Base-by-base conservation (phyloP, 2,329 filamentous ascomycete species). In the Diaporthe citri region DNA sequence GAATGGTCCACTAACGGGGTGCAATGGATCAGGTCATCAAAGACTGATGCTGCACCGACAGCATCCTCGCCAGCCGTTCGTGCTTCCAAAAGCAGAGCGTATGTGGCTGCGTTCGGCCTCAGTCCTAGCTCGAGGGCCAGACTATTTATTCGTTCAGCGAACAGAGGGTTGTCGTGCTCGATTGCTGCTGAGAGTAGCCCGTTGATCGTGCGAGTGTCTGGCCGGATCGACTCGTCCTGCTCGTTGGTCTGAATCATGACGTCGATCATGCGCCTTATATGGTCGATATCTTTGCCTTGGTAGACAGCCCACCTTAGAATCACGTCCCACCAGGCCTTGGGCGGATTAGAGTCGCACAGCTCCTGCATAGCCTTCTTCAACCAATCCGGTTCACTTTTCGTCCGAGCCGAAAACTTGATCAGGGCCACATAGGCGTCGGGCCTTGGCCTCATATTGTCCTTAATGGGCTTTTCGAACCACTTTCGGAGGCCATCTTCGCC, bases 141-240 rank as follows among this genome's bases (percentile, higher is more conserved):
- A 1, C 89, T 85, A 62, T 95, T 87, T 77, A 96, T 93, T 17
- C 94, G 89, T 80, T 96, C 92, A 7, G 94, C 94, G 60, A 94
- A 86, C 78, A 94, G 91, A 0, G 91, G 88, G 79, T 97, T 92
- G 15, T 92, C 87, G 72, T 89, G 88, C n/a, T 90, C 89, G 77
- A 93, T 92, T 13, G 95, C 94, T 74, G 92, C 91, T 71, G 90
- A 89, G 25, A 98, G 88, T 36, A 98, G 87, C 8, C 87, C 85
- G 80, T 98, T 97, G 79, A 98, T 91, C 8, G 93, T 95, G 4
- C 88, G 84, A 9, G 92, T 92, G 72, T 94, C 92, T 0, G 95
- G 91, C 9, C 86, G 83, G 4, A 88, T 78, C 22, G 85, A 84
- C 73, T 86, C 81, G 74, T 88, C 82, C 76, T 87, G 82, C 71